Base-by-base conservation (phyloP, 1,139 yeast genomes). In the Magnusiomyces fungicola region DNA sequence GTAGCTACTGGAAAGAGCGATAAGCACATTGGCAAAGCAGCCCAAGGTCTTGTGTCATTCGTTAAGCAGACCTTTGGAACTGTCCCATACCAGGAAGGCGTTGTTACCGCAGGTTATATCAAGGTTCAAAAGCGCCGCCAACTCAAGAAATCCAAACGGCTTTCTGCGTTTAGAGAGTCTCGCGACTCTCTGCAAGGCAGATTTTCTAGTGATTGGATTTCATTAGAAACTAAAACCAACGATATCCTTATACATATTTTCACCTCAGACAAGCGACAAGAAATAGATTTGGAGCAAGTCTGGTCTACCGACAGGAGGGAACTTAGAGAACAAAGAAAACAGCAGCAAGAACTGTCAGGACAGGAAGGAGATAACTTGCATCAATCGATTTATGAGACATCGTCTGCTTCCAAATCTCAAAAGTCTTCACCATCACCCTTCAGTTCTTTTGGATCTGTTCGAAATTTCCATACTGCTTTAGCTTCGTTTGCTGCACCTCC, bases 1-100 rank as follows among this genome's bases (percentile, higher is more conserved):
- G 68, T 90, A 1, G 77, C 81, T n/a, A 76, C 94, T 0, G 96
- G 96, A 1, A 83, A 82, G 61, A 81, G 92, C 25, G 78, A 80
- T 41, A 81, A 78, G 54, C 97, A 90, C 66, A 69, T 88, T 23
- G 81, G 75, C 58, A 82, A 80, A 51, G 90, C 95, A 1, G 80
- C 87, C 1, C 69, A 70, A 19, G 83, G 81, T 56, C 67, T 89
- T 37, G 65, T 71, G 48, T 68, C 69, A 32, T 70, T 67, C 58
- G 54, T 80, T 36, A 81, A 81, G 57, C 66, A 68, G 12, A 67
- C 69, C 14, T 69, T 66, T 50, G 60, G 63, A 1, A 63, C 64
- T 0, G 56, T 74, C 2, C 83, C 95, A 0, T 62, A 66, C 3
- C 71, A 81, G 7, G 96, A 89, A 59, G 97, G 97, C 1, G 70